Conservation (phyloP, 305 asterid genomes). For the Fraxinus xanthoxyloides region DNA sequence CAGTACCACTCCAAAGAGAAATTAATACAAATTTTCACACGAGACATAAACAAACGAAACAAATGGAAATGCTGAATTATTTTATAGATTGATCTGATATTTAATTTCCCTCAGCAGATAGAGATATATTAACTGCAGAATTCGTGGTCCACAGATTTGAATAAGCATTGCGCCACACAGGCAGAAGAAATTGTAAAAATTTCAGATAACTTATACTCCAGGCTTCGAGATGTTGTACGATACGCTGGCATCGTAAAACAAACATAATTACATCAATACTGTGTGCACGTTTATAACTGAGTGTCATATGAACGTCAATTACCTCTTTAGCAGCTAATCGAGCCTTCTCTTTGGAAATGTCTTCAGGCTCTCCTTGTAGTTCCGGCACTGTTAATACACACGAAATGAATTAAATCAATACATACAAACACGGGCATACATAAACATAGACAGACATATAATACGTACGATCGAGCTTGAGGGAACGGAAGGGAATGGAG, state of each 20-base stretch:
- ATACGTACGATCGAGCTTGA: slow-evolving; percentile 69
- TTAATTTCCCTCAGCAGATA: background rate
- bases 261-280: slow-evolving; percentile 23
- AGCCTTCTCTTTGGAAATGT: slow-evolving; percentile 89
- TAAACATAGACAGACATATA: background rate
- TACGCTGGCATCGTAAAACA: background rate
- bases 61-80: background rate
- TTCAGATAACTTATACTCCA: background rate
- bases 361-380: slow-evolving; percentile 96
- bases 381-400: slow-evolving; percentile 61
- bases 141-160: background rate
- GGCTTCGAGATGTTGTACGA: background rate
- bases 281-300: background rate
- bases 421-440: background rate
- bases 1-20: background rate
- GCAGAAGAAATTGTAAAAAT: background rate
- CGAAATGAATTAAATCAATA: background rate
- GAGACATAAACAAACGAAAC: background rate
- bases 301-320: background rate
- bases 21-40: background rate
- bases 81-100: background rate
- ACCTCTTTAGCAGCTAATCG: slow-evolving; percentile 91
- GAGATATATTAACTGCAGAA: background rate
- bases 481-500: slow-evolving; percentile 86
- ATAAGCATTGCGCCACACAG: background rate